These are phyloP conservation scores for Rasamsonia emersonii DNA, from an alignment of 2,329 filamentous ascomycete genomes.

Conservation along the genomic window DNA sequence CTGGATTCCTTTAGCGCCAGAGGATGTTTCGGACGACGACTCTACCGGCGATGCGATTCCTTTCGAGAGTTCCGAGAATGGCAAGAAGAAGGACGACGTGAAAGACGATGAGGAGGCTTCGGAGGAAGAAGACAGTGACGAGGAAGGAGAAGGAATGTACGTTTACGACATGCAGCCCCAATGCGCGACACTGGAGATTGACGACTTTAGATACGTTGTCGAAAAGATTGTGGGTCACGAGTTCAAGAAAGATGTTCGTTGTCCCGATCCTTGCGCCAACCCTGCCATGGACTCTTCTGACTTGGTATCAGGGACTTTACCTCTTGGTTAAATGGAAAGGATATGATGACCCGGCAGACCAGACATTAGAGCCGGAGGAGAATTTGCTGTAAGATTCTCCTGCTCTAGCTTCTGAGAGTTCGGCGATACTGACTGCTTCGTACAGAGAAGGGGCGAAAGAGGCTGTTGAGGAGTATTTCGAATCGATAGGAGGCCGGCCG, in stretches of 20 bases:
- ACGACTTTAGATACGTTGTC: slow-evolving; percentile 28
- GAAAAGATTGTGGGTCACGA: slow-evolving; percentile 31
- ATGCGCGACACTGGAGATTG: slow-evolving; percentile 11
- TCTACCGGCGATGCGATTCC: slow-evolving; percentile 30
- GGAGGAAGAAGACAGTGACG: slow-evolving; percentile 25
- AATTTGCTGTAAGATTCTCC: slow-evolving; percentile 29
- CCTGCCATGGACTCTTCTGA: slow-evolving; percentile 5
- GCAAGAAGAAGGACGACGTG: slow-evolving; percentile 12
- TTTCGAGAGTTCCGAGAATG: slow-evolving; percentile 16
- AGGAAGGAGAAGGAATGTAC: slow-evolving; percentile 9
- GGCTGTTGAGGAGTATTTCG: slow-evolving; percentile 33
- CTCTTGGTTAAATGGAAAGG: slow-evolving; percentile 41
- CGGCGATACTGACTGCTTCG: slow-evolving; percentile 12
- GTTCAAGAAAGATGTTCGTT: slow-evolving; percentile 27
- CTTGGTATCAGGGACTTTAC: slow-evolving; percentile 24
- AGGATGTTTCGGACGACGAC: slow-evolving; percentile 29
- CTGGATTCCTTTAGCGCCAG: slow-evolving; percentile 15
- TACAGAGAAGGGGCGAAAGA: slow-evolving; percentile 31
- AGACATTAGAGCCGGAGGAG: slow-evolving; percentile 39
- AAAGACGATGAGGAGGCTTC: slow-evolving; percentile 17
- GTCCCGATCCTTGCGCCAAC: too few relatives aligned
- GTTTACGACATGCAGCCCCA: slow-evolving; percentile 1
- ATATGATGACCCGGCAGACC: slow-evolving; percentile 34
- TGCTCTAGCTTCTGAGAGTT: too few relatives aligned
- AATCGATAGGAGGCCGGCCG: slow-evolving; percentile 34